These are phyloP conservation scores for Apiotrichum montevideense DNA, from an alignment of 1,284 basidiomycete genomes.

Conservation along the genomic window DNA sequence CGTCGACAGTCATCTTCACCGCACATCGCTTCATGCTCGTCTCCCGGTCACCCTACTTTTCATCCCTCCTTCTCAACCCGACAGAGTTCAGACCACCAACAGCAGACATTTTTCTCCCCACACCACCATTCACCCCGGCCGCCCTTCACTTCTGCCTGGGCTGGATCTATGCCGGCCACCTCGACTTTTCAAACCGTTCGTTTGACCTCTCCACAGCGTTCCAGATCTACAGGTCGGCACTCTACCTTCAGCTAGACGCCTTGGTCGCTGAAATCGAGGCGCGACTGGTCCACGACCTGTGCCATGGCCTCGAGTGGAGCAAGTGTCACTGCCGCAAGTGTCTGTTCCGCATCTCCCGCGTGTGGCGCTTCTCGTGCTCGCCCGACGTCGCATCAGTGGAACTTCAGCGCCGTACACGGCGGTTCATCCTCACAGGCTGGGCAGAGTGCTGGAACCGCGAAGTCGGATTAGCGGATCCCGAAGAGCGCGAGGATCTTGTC, in stretches of 20 bases:
- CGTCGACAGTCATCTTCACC: slow-evolving; percentile 68
- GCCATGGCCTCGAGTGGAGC: slow-evolving; percentile 73
- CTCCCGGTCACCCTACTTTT: slow-evolving; percentile 83
- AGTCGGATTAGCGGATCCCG: slow-evolving; percentile 62
- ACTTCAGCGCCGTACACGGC: slow-evolving; percentile 63
- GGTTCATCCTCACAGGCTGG: slow-evolving; percentile 70
- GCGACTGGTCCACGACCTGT: slow-evolving; percentile 74
- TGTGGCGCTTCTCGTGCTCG: slow-evolving; percentile 68
- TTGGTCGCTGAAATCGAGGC: slow-evolving; percentile 74
- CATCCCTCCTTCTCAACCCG: slow-evolving; percentile 48
- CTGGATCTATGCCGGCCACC: slow-evolving; percentile 75
- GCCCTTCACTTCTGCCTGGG: slow-evolving; percentile 92
- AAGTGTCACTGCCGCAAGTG: slow-evolving; percentile 77
- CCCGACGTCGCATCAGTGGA: slow-evolving; percentile 68
- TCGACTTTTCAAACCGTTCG: slow-evolving; percentile 83
- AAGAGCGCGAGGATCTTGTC: slow-evolving; percentile 61
- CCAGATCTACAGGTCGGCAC: slow-evolving; percentile 75
- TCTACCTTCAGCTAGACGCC: slow-evolving; percentile 70
- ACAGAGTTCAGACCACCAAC: slow-evolving; percentile 41
- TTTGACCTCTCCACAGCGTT: slow-evolving; percentile 91
- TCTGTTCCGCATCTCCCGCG: slow-evolving; percentile 64
- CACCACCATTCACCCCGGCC: slow-evolving; percentile 90
- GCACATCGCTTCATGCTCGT: slow-evolving; percentile 89
- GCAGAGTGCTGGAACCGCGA: slow-evolving; percentile 82
- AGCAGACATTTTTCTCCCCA: slow-evolving; percentile 65